Percentiles rank a stretch among this genome's conserved stretches.
These are phyloP conservation scores for Rhizoctonia solani DNA, from an alignment of 1,284 basidiomycete species.

Conservation along the genomic window DNA sequence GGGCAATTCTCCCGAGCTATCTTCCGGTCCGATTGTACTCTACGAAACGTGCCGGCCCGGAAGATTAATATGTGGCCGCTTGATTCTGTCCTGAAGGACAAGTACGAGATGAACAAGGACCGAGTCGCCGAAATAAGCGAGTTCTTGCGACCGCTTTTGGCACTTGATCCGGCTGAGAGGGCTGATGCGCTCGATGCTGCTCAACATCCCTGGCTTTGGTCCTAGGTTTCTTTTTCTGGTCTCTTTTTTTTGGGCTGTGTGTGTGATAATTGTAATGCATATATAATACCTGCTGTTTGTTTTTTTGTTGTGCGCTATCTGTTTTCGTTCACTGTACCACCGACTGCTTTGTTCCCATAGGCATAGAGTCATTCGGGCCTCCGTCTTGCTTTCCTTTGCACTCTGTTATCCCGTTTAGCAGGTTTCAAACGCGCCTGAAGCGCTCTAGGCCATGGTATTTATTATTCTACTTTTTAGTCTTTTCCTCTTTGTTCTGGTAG, in stretches of 20 bases:
- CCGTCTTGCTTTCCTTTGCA: too few relatives aligned
- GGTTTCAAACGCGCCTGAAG: conserved; percentile 6
- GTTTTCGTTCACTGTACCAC: conserved; percentile 28
- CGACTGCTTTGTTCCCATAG: neutral
- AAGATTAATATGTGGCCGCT: conserved; percentile 37
- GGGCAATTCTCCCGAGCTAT: conserved; percentile 33
- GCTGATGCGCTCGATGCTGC: conserved; percentile 31
- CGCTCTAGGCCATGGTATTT: neutral
- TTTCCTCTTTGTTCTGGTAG: neutral
- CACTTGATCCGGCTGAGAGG: conserved; percentile 35
- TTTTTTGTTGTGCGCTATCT: neutral
- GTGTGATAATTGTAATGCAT: too few relatives aligned
- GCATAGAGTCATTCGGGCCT: conserved; percentile 5
- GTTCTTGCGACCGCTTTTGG: conserved; percentile 36
- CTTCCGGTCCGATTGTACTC: conserved; percentile 37
- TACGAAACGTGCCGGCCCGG: conserved; percentile 33
- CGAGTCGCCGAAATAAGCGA: conserved; percentile 16
- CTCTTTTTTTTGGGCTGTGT: neutral
- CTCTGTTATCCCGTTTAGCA: neutral
- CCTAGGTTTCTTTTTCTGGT: conserved; percentile 5
- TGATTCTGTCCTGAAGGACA: conserved; percentile 36
- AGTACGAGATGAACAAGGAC: conserved; percentile 34
- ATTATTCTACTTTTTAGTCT: too few relatives aligned
- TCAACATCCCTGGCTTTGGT: conserved; percentile 37
- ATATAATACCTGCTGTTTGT: conserved; percentile 14